Base-by-base conservation (phyloP, 1,284 basidiomycete genomes). In the Austroboletus niveus region DNA sequence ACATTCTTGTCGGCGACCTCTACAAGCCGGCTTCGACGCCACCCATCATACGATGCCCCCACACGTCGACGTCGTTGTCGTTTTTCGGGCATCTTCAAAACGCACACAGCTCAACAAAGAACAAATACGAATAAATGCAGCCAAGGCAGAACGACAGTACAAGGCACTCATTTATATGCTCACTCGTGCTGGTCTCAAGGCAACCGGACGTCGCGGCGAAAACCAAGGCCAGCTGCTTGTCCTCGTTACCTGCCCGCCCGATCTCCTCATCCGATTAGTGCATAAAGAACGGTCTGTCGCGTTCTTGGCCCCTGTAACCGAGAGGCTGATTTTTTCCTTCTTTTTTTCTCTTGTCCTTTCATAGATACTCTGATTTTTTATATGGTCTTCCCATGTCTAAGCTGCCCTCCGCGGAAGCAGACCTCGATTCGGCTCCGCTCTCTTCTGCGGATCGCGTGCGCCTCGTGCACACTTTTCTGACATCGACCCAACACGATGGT, bases 201-300 rank as follows among this genome's bases (percentile, higher is more conserved):
- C 84, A 0, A 84, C 85, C 1, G 88, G 88, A 9, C 78, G 88
- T 57, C 75, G 85, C 20, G 90, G 89, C 12, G 85, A 87, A 60
- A 77, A 79, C 11, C 76, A 87, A 48, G 87, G 89, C 6, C 87
- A 95, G 60, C 67, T 96, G 4, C 77, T 95, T 46, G 74, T 97
- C 4, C 84, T 97, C 55, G 80, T 97, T 14, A 77, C 78, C n/a
- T 91, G 88, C 53, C 82, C 85, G 0, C 74, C 80, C 40, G 72
- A 73, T 38, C 78, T 85, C 51, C 71, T 96, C 10, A 66, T 78
- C 34, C 78, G 79, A 48, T 77, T 96, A 12, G 80, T 88, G 1
- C 81, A 84, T 56, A 75, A 82, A 35, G 93, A 96, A 72, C 74
- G 85, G 92, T 92, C 60, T 66, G 86, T 72, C 24, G 12, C 24